Conservation (phyloP, 176 grass and related monocot genomes). For the Guadua angustifolia region DNA sequence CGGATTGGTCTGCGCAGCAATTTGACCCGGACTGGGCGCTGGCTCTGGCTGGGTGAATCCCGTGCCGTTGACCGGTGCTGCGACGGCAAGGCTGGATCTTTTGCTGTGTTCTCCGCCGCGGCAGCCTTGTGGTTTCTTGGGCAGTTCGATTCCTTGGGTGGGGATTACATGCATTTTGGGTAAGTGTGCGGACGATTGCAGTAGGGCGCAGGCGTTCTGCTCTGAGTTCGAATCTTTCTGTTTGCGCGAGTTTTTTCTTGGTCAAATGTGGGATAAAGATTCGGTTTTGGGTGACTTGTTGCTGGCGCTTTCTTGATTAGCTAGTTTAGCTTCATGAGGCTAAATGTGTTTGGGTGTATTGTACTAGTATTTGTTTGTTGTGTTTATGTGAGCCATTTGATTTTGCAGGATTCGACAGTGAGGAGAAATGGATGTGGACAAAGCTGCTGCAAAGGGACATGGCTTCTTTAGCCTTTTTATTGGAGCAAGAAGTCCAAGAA, state of each 20-base stretch:
- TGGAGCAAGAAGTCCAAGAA: slow-evolving; percentile 87
- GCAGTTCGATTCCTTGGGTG: slow-evolving; percentile 8
- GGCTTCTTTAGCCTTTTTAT: slow-evolving; percentile 84
- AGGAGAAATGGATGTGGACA: slow-evolving; percentile 73
- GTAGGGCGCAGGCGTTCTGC: background rate
- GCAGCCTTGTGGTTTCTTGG: slow-evolving; percentile 33
- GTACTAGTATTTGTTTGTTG: background rate
- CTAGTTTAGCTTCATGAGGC: slow-evolving; percentile 34
- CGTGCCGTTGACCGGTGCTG: slow-evolving; percentile 34
- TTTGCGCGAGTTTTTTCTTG: slow-evolving; percentile 3
- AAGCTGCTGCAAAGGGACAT: slow-evolving; percentile 66
- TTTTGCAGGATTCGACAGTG: slow-evolving; percentile 34
- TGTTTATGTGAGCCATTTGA: slow-evolving; percentile 44
- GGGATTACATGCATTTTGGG: slow-evolving; percentile 37
- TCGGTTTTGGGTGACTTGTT: slow-evolving; percentile 4
- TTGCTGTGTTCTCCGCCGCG: slow-evolving; percentile 32
- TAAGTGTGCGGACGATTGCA: background rate
- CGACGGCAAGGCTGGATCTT: slow-evolving; percentile 49
- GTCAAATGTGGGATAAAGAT: slow-evolving; percentile 39
- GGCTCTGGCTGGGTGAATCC: slow-evolving; percentile 35
- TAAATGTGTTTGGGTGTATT: background rate
- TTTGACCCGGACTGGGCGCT: slow-evolving; percentile 34
- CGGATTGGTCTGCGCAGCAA: slow-evolving; percentile 25
- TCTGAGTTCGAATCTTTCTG: background rate
- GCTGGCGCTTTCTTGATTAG: slow-evolving; percentile 11